These are phyloP conservation scores for Yamadazyma sp. DNA, from an alignment of 1,139 yeast species.

Conservation along the genomic window DNA sequence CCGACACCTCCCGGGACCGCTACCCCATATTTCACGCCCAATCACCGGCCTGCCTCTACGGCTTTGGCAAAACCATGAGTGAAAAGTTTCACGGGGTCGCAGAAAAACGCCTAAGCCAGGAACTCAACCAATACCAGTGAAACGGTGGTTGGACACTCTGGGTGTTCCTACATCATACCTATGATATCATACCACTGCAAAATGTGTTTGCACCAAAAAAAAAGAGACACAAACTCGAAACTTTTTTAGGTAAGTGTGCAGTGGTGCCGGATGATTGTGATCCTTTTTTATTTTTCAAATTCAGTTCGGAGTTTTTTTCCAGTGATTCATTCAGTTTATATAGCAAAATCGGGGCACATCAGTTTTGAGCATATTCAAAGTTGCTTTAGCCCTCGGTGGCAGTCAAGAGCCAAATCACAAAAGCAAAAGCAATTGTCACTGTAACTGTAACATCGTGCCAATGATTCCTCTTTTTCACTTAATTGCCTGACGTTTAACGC, in stretches of 20 bases:
- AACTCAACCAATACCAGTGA: too few relatives aligned
- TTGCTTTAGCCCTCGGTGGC: too few relatives aligned
- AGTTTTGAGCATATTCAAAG: too few relatives aligned
- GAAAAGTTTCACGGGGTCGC: too few relatives aligned
- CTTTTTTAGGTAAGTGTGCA: slow-evolving; percentile 2
- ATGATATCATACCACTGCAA: slow-evolving; percentile 9
- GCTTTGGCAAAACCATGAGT: too few relatives aligned
- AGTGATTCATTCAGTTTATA: neutral
- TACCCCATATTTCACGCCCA: slow-evolving; percentile 3
- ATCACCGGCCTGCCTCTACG: too few relatives aligned
- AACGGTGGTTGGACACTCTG: too few relatives aligned
- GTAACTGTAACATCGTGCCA: neutral
- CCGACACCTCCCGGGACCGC: neutral
- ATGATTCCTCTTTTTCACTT: too few relatives aligned
- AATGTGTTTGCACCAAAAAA: slow-evolving; percentile 6
- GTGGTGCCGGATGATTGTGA: slow-evolving; percentile 25
- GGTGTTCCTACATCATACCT: too few relatives aligned
- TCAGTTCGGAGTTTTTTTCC: slow-evolving; percentile 11
- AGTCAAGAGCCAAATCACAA: too few relatives aligned
- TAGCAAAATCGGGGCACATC: neutral
- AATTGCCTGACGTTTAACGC: neutral
- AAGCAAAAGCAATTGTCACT: neutral
- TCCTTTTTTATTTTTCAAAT: slow-evolving; percentile 18
- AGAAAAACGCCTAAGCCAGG: neutral
- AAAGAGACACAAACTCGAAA: neutral